phyloP scores from a whole-genome alignment of 805 yeast species.

The Pichia californica region DNA sequence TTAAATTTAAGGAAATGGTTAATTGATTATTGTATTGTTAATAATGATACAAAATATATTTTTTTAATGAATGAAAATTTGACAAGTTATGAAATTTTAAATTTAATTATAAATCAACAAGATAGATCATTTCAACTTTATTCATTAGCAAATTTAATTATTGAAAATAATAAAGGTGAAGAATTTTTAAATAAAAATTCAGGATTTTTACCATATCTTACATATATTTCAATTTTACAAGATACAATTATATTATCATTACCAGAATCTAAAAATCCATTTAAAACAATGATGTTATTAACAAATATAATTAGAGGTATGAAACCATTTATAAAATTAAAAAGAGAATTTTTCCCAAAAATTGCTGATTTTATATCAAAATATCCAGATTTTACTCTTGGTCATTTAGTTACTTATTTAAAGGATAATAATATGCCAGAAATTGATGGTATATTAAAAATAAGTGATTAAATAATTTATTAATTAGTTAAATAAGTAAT shows the following conservation, averaged over 20 bases:
- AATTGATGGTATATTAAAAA: neutral
- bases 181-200: neutral
- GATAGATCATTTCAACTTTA: conserved; percentile 7
- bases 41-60: neutral
- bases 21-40: neutral
- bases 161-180: conserved; percentile 1
- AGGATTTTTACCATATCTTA: conserved; percentile 11
- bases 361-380: conserved; percentile 8
- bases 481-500: neutral
- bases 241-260: conserved; percentile 3
- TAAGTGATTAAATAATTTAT: neutral
- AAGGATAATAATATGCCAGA: conserved; percentile 5
- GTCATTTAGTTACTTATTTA: conserved; percentile 8
- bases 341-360: neutral
- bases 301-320: conserved; percentile 7
- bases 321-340: conserved; percentile 2
- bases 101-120: conserved; percentile 1
- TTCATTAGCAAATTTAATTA: conserved; percentile 3
- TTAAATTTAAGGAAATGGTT: conserved; percentile 10
- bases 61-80: neutral
- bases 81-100: conserved; percentile 5
- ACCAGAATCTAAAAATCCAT: conserved; percentile 10
- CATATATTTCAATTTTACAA: conserved; percentile 11
- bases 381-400: conserved; percentile 11
- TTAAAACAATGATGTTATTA: conserved; percentile 5